These are phyloP conservation scores for Acanthochlamys bracteata DNA, from an alignment of 106 monocot species.

Conservation along the genomic window DNA sequence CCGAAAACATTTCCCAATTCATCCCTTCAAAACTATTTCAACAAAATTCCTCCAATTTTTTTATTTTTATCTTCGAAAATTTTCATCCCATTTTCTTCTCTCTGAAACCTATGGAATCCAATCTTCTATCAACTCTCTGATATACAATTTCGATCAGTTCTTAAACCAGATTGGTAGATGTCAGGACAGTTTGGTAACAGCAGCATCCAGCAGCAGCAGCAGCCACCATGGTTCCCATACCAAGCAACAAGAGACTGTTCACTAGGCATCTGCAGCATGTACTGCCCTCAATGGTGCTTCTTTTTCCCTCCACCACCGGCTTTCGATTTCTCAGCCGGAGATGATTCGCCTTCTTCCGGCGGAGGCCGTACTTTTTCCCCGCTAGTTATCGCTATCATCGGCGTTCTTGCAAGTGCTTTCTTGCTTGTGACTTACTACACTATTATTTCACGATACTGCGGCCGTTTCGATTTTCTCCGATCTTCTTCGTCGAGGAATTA, in stretches of 20 bases:
- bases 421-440: slow-evolving; percentile 73
- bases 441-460: slow-evolving; percentile 66
- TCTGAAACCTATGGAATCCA: no score
- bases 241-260: slow-evolving; percentile 61
- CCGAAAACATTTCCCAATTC: no score
- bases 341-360: slow-evolving; percentile 17
- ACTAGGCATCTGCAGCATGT: slow-evolving; percentile 67
- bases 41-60: no score
- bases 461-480: slow-evolving; percentile 22
- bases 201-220: not conserved
- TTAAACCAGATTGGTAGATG: not conserved
- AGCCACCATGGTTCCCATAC: slow-evolving; percentile 41
- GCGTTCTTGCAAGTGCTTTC: slow-evolving; percentile 62
- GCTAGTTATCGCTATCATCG: slow-evolving; percentile 86
- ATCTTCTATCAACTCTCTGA: not conserved
- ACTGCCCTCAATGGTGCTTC: slow-evolving; percentile 83
- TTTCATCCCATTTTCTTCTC: no score
- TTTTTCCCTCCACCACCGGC: slow-evolving; percentile 60
- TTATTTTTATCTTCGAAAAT: no score
- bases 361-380: slow-evolving; percentile 47
- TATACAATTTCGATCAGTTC: not conserved
- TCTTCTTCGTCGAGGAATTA: not conserved
- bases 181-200: not conserved
- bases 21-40: no score
- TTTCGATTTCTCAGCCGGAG: slow-evolving; percentile 3